Evolutionary conservation across 2,329 filamentous ascomycete species (phyloP).

Genomic region (Aureobasidium sp.): DNA sequence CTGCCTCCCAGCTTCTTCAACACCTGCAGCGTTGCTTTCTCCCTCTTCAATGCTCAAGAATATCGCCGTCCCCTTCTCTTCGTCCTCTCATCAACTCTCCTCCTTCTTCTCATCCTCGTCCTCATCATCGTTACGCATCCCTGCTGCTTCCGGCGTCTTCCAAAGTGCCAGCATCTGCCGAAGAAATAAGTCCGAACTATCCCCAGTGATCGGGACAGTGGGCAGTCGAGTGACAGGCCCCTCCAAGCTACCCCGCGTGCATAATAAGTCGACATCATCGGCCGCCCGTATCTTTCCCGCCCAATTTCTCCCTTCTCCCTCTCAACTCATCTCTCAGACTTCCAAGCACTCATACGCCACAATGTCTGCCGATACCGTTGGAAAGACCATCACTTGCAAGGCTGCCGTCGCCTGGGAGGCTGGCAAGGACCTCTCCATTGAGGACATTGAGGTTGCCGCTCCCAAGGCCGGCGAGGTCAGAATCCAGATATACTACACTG

Average conservation of each 20-base stretch:
- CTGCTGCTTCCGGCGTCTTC: not conserved
- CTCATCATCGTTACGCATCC: not conserved
- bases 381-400: slow-evolving; percentile 81
- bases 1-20: slow-evolving; percentile 1
- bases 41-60: not conserved
- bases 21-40: slow-evolving; percentile 7
- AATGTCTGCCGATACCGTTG: slow-evolving; percentile 50
- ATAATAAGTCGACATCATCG: slow-evolving; percentile 15
- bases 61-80: not conserved
- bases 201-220: slow-evolving; percentile 12
- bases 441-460: slow-evolving; percentile 86
- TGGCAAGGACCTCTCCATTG: slow-evolving; percentile 78
- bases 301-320: slow-evolving; percentile 8
- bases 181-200: slow-evolving; percentile 10
- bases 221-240: not conserved
- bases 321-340: slow-evolving; percentile 7
- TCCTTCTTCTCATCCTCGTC: not conserved
- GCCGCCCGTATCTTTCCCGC: slow-evolving; percentile 12
- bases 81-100: not conserved
- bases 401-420: slow-evolving; percentile 97
- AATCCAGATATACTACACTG: slow-evolving; percentile 94
- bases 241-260: slow-evolving; percentile 16
- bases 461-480: slow-evolving; percentile 91
- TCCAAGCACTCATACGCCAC: slow-evolving; percentile 21
- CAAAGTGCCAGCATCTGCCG: not conserved